A percentile compares a stretch with the other conserved stretches of the same genome.
Conservation (phyloP, 1,284 basidiomycete species). For the Marasmius fiardii region DNA sequence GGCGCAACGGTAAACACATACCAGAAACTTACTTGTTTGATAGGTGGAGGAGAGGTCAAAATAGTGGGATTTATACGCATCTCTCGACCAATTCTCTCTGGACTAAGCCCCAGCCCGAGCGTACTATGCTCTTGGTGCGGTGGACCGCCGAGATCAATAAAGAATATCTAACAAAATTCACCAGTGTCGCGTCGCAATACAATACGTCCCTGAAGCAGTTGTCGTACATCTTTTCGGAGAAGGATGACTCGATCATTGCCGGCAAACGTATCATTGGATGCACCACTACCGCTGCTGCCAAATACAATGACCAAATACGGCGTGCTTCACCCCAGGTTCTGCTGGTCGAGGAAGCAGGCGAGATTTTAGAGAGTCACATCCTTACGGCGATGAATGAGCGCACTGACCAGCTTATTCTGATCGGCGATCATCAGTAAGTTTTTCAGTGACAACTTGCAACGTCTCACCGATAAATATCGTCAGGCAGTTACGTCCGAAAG, state of each 20-base stretch:
- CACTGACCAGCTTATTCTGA: conserved; percentile 55
- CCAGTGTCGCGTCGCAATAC: conserved; percentile 33
- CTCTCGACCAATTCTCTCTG: conserved; percentile 33
- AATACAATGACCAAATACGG: conserved; percentile 44
- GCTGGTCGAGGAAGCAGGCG: conserved; percentile 68
- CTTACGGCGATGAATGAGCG: conserved; percentile 48
- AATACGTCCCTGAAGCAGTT: conserved; percentile 37
- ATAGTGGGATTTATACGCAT: conserved; percentile 39
- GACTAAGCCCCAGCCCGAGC: conserved; percentile 33
- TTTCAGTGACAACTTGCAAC: background rate
- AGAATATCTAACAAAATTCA: conserved; percentile 34
- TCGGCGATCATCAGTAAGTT: conserved; percentile 67
- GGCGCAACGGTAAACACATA: conserved; percentile 31
- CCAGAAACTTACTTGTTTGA: conserved; percentile 40
- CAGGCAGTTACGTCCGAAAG: conserved; percentile 68
- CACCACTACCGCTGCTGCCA: conserved; percentile 67
- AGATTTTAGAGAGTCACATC: conserved; percentile 66
- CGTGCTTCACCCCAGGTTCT: conserved; percentile 46
- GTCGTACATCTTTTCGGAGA: conserved; percentile 33
- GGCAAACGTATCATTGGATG: conserved; percentile 60
- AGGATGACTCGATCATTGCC: conserved; percentile 33
- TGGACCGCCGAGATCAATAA: conserved; percentile 43
- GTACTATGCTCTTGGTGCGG: conserved; percentile 25
- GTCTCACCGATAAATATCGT: background rate
- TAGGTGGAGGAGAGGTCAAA: conserved; percentile 41